A percentile compares a stretch with the other conserved stretches of the same genome.
Conservation (phyloP, 192 early-diverging fungal species). For the Phycomyces nitens region DNA sequence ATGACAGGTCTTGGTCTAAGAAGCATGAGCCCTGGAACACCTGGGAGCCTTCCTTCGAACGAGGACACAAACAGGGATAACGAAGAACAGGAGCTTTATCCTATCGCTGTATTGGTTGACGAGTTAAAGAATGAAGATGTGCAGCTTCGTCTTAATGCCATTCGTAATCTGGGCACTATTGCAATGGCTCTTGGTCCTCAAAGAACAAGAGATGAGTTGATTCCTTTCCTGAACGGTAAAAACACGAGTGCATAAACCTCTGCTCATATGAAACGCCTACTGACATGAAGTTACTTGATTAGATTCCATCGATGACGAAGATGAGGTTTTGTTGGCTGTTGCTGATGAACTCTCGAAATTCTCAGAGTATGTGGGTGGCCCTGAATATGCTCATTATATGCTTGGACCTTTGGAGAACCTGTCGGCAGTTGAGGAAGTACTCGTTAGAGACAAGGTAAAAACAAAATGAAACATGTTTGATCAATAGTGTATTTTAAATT, state of each 20-base stretch:
- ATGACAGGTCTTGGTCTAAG: neutral
- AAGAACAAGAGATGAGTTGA: conserved; percentile 90
- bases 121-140: conserved; percentile 94
- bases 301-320: conserved; percentile 99
- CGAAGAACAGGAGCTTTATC: conserved; percentile 57
- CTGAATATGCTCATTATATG: conserved; percentile 79
- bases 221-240: conserved; percentile 96
- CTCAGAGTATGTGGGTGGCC: conserved; percentile 91
- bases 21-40: neutral
- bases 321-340: conserved; percentile 90
- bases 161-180: conserved; percentile 78
- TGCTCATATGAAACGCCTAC: neutral
- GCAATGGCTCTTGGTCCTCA: conserved; percentile 94
- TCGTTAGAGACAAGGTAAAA: conserved; percentile 86
- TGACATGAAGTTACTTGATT: neutral
- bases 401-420: conserved; percentile 91
- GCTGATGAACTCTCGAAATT: conserved; percentile 94
- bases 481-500: too few relatives aligned
- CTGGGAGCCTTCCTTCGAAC: neutral
- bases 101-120: conserved; percentile 89
- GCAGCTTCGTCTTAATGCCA: conserved; percentile 78
- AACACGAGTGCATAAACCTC: neutral
- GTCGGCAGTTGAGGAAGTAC: conserved; percentile 94
- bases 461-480: neutral
- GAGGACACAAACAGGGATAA: neutral